Percentiles rank a stretch among this genome's conserved stretches.
Evolutionary conservation across 208 protist species (phyloP).

Genomic region (Leptomonas seymouri): DNA sequence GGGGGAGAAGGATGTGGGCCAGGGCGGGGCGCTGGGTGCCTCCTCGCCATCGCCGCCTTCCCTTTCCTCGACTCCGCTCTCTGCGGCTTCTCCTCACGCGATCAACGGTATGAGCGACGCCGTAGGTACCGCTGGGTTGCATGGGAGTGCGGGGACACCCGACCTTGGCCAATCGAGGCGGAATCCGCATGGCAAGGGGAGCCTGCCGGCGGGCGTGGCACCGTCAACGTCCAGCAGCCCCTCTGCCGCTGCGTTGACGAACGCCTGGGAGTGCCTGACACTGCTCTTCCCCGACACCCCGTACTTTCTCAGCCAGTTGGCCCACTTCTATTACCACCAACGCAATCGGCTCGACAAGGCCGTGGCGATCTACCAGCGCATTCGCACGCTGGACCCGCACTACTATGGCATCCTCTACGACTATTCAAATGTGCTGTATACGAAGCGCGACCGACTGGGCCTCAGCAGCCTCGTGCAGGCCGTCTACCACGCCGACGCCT

Average conservation of each 20-base stretch:
- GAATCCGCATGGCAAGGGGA: background rate
- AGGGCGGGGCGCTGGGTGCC: background rate
- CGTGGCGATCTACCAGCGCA: slow-evolving; percentile 87
- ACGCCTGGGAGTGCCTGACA: slow-evolving; percentile 68
- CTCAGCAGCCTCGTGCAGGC: slow-evolving; percentile 93
- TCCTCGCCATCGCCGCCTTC: background rate
- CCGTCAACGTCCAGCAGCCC: background rate
- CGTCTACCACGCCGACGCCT: slow-evolving; percentile 93
- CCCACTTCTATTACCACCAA: slow-evolving; percentile 89
- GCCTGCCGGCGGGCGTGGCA: background rate
- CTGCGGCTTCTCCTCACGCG: background rate
- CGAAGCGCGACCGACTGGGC: slow-evolving; percentile 84
- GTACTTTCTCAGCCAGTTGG: slow-evolving; percentile 83
- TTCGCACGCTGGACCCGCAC: slow-evolving; percentile 87
- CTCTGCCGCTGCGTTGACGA: slow-evolving; percentile 25
- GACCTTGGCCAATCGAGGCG: no score
- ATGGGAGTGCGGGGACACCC: no score
- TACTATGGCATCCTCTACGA: slow-evolving; percentile 93
- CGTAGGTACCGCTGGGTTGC: background rate
- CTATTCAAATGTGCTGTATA: slow-evolving; percentile 98
- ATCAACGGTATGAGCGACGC: no score
- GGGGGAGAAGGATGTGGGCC: background rate
- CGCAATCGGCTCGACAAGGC: slow-evolving; percentile 79
- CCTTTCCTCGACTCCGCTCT: background rate
- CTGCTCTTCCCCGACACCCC: slow-evolving; percentile 65